phyloP scores from a whole-genome alignment of 768 basidiomycete genomes.

The Gelatoporia subvermispora region DNA sequence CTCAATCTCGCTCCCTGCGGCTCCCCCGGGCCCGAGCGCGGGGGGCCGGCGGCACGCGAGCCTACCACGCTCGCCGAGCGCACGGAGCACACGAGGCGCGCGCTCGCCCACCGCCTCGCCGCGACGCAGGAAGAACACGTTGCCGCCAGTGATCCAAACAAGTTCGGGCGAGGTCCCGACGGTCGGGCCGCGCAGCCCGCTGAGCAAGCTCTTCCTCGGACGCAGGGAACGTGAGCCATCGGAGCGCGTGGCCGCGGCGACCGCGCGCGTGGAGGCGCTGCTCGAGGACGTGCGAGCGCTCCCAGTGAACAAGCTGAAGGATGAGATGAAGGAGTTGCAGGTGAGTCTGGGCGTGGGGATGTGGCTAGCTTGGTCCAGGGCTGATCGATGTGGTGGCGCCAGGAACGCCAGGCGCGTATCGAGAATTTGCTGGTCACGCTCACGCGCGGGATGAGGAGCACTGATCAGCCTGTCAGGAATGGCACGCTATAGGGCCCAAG shows the following conservation, averaged over 20 bases:
- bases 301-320: conserved; percentile 63
- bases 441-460: conserved; percentile 60
- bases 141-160: conserved; percentile 20
- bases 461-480: conserved; percentile 22
- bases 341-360: conserved; percentile 30
- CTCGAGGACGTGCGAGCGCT: conserved; percentile 59
- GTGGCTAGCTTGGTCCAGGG: no score
- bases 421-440: conserved; percentile 66
- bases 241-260: conserved; percentile 15
- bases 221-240: conserved; percentile 10
- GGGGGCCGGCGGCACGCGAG: conserved; percentile 12
- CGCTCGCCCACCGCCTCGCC: conserved; percentile 21
- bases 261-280: conserved; percentile 47
- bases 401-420: conserved; percentile 70
- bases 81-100: conserved; percentile 11
- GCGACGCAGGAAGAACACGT: conserved; percentile 18
- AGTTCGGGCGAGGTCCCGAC: conserved; percentile 19
- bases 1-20: neutral
- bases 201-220: conserved; percentile 41
- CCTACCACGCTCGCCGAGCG: conserved; percentile 16
- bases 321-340: conserved; percentile 82
- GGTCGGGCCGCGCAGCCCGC: conserved; percentile 37
- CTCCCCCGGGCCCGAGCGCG: neutral
- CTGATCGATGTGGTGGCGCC: neutral
- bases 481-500: conserved; percentile 14